Base-by-base conservation (phyloP, 352 stramenopile species). In the Globisporangium nodosum region DNA sequence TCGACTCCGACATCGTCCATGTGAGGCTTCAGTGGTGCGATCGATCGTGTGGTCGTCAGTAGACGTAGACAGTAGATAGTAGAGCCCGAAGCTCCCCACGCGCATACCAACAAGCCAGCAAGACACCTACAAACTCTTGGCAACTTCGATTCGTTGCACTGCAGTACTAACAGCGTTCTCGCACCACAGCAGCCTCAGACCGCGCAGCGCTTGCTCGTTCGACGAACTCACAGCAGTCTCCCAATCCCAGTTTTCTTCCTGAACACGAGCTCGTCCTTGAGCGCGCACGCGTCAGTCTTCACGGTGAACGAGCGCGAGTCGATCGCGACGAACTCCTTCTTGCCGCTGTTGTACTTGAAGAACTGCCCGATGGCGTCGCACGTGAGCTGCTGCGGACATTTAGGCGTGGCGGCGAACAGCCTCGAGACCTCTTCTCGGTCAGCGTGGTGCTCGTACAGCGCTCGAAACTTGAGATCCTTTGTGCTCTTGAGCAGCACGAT, bases 301-400 rank as follows among this genome's bases (percentile, higher is more conserved):
- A 88, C 70, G 1, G 81, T 93, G 57, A 93, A 92, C 0, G 72
- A 77, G 2, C 81, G 68, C 18, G 78, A 83, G 20, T 87, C 70
- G 9, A 92, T 76, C 0, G 81, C 56, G 9, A 78, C 47, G 21
- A 93, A 92, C 51, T 83, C 76, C 53, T 92, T 93, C 46, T 92
- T 93, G 27, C 79, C 81, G 12, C 81, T 90, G 49, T 88, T 93
- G 69, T 93, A 92, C 52, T 85, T 85, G 61, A 92, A 93, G 49
- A 92, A 90, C 64, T 90, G 81, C 11, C 69, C 73, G 33, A 91
- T 78, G 16, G 67, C 53, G 5, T 73, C 70, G 9, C 56, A 13
- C 16, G 68, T 66, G 27, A 85, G 74, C 12, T 67, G 49, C 16
- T 57, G 58, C 0, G 70, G 66, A 12, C 70, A 69, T 20, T 58